Conservation (phyloP, 306 rosid species). For the Delonix regia region DNA sequence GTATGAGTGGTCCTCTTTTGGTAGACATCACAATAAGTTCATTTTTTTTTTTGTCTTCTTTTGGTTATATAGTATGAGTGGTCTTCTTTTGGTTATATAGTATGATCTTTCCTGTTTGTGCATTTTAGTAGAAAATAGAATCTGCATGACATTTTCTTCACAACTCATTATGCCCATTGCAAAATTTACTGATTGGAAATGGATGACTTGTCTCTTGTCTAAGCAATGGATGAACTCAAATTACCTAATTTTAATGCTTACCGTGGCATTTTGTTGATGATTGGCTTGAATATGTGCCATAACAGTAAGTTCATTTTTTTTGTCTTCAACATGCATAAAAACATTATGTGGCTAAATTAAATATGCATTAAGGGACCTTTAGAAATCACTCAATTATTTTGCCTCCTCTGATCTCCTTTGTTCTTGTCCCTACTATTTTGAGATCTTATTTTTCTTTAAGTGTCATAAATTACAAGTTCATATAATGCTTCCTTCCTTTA, state of each 20-base stretch:
- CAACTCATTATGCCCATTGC: neutral
- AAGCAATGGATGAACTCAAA: slow-evolving; percentile 31
- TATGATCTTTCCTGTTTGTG: too few relatives aligned
- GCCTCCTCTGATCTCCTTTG: neutral
- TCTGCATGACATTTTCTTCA: neutral
- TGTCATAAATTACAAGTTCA: neutral
- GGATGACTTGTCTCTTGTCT: slow-evolving; percentile 10
- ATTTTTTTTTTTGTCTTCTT: too few relatives aligned
- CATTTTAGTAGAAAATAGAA: slow-evolving; percentile 22
- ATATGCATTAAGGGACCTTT: neutral
- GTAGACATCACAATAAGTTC: too few relatives aligned
- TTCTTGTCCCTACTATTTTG: slow-evolving; percentile 21
- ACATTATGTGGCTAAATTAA: slow-evolving; percentile 1
- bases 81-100: too few relatives aligned
- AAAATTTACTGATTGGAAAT: neutral
- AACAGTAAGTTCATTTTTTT: neutral
- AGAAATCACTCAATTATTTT: slow-evolving; percentile 10
- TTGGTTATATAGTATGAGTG: too few relatives aligned
- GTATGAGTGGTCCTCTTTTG: slow-evolving; percentile 1
- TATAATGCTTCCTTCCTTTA: neutral
- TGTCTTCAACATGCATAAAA: neutral
- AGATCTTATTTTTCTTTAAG: slow-evolving; percentile 16
- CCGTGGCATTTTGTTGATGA: neutral
- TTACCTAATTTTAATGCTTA: slow-evolving; percentile 20
- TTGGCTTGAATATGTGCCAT: slow-evolving; percentile 10